A percentile compares a stretch with the other conserved stretches of the same genome.
phyloP scores from a whole-genome alignment of 345 rosid species.

The Populus ilicifolia region DNA sequence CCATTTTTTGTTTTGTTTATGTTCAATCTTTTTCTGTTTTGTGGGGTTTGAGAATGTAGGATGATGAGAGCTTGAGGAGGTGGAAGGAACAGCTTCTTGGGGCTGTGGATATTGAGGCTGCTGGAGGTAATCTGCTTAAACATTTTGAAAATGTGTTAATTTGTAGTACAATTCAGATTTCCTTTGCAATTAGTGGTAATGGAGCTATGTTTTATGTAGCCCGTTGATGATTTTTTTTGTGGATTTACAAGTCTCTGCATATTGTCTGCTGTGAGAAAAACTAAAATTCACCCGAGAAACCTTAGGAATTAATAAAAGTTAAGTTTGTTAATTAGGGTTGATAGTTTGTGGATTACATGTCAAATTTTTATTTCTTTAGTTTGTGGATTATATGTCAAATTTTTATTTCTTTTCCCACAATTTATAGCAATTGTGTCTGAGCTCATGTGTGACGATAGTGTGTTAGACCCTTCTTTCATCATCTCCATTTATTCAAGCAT shows the following conservation, averaged over 20 bases:
- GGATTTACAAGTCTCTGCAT: neutral
- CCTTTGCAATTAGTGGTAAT: neutral
- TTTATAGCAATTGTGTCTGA: neutral
- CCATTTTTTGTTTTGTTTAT: neutral
- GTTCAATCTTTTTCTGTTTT: neutral
- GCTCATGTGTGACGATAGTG: neutral
- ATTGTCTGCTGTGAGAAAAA: neutral
- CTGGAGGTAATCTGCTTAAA: slow-evolving; percentile 52
- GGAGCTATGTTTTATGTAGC: neutral
- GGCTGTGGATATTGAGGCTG: slow-evolving; percentile 57
- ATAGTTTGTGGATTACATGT: neutral
- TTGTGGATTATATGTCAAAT: neutral
- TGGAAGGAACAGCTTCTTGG: slow-evolving; percentile 95
- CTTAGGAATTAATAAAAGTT: neutral
- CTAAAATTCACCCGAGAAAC: neutral
- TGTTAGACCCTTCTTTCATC: neutral
- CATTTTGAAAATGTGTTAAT: neutral
- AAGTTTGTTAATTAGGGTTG: neutral
- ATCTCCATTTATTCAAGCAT: neutral
- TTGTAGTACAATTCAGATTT: neutral
- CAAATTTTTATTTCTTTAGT: too few relatives aligned
- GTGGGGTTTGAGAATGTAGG: slow-evolving; percentile 33
- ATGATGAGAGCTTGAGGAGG: slow-evolving; percentile 91
- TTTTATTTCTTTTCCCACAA: neutral
- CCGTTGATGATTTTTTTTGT: neutral